Base-by-base conservation (phyloP, 805 yeast species). In the Pichia manshurica region DNA sequence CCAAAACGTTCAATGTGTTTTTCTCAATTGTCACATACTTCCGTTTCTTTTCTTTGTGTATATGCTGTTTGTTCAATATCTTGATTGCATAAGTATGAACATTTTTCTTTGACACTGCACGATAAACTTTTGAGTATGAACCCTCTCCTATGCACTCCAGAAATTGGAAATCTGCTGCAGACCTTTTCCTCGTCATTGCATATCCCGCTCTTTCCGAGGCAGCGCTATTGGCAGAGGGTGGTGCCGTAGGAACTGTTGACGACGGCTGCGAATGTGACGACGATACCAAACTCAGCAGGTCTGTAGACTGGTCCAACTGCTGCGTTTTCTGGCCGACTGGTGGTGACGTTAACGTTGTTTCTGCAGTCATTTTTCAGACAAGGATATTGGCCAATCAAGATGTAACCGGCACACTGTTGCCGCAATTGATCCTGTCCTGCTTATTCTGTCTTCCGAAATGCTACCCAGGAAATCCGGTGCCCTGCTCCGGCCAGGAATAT, bases 11-110 rank as follows among this genome's bases (percentile, higher is more conserved):
- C 53, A 93, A 69, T 1, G 97, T 87, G 47, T 86, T 82, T 63
- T 93, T 93, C 62, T 93, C 99, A 49, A 93, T 91, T 63, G 89
- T 89, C 49, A 93, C 99, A 61, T 93, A 93, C 65, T 93, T 93
- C 62, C 88, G 88, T 64, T 93, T 93, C 62, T 85, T 86, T 66
- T 93, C 99, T 63, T 87, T 82, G 52, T 93, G 95, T 40, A 93
- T 93, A 65, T 93, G 98, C 38, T 84, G 77, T 65, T 93, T 93
- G 39, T 93, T 88, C 16, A 95, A 79, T 2, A 93, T 85, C 66
- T 93, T 93, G 56, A 93, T 82, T 21, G 99, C 99, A 61, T 81
- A 93, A 7, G 88, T 81, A 50, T 82, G 77, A 60, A 80, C 74
- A 40, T 86, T 83, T 57, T 80, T 82, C 21, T 79, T 62, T 52